phyloP scores from a whole-genome alignment of 2,329 filamentous ascomycete genomes.

The Chaetothyriales sp. region DNA sequence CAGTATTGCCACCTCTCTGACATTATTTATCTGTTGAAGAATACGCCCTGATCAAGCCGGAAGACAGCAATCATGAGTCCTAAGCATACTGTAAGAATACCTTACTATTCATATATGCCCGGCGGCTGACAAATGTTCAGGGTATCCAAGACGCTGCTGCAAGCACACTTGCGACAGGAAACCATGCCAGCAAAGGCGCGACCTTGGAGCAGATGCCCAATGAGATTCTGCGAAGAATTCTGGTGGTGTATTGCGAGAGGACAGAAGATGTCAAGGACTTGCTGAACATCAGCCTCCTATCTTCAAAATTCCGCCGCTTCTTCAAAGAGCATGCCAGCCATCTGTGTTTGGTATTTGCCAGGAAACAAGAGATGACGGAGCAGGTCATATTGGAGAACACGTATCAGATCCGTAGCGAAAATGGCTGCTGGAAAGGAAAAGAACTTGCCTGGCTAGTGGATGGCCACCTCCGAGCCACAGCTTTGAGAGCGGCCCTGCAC shows the following conservation, averaged over 20 bases:
- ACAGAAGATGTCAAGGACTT: not conserved
- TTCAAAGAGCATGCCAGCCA: not conserved
- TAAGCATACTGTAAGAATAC: not conserved
- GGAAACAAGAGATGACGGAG: not conserved
- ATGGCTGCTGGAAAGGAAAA: not conserved
- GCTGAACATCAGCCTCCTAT: not conserved
- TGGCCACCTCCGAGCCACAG: not conserved
- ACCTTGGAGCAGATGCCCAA: not conserved
- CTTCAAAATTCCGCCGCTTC: not conserved
- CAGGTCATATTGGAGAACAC: not conserved
- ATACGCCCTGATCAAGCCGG: not conserved
- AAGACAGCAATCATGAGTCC: too few species aligned
- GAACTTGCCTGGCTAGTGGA: not conserved
- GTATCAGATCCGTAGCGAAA: not conserved
- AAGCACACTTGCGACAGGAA: not conserved
- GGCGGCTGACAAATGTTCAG: not conserved
- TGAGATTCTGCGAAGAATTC: not conserved
- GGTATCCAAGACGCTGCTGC: not conserved
- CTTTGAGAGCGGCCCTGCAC: not conserved
- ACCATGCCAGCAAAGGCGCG: too few species aligned
- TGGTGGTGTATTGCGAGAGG: not conserved
- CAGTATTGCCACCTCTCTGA: too few species aligned
- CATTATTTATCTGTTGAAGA: too few species aligned
- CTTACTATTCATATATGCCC: not conserved
- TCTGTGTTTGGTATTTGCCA: not conserved